A percentile compares a stretch with the other conserved stretches of the same genome.
Evolutionary conservation across 139 green algal species (phyloP).

Genomic region (Limnomonas spitsbergensis): DNA sequence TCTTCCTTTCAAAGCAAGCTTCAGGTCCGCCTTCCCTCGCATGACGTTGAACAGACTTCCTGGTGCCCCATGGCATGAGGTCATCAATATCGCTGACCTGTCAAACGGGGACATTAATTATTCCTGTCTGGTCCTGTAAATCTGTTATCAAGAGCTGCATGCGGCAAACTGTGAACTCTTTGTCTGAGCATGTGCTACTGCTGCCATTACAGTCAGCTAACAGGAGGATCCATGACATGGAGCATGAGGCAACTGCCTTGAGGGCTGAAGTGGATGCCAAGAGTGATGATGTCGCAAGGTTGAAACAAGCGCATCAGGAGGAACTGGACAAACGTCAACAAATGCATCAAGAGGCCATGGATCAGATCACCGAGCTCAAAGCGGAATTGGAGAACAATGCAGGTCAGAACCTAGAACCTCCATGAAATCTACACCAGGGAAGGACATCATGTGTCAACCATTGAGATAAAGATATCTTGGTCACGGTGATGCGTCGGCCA

Average conservation of each 20-base stretch:
- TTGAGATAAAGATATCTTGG: neutral
- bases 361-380: conserved; percentile 48
- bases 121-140: neutral
- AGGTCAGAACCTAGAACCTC: conserved; percentile 28
- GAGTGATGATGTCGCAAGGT: conserved; percentile 22
- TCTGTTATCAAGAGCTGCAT: conserved; percentile 3
- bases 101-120: neutral
- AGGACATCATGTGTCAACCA: neutral
- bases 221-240: conserved; percentile 36
- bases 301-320: conserved; percentile 5
- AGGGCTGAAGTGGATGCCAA: conserved; percentile 40
- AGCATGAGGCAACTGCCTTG: conserved; percentile 43
- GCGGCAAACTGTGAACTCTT: neutral
- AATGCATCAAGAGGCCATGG: conserved; percentile 17
- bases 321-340: no score
- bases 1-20: conserved; percentile 54
- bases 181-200: neutral
- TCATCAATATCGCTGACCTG: neutral
- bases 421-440: neutral
- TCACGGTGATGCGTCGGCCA: neutral
- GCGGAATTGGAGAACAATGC: conserved; percentile 68
- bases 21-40: conserved; percentile 21
- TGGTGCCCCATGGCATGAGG: no score
- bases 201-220: conserved; percentile 38
- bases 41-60: no score